Evolutionary conservation across 176 grass and related monocot genomes (phyloP).

Genomic region (Canna indica): DNA sequence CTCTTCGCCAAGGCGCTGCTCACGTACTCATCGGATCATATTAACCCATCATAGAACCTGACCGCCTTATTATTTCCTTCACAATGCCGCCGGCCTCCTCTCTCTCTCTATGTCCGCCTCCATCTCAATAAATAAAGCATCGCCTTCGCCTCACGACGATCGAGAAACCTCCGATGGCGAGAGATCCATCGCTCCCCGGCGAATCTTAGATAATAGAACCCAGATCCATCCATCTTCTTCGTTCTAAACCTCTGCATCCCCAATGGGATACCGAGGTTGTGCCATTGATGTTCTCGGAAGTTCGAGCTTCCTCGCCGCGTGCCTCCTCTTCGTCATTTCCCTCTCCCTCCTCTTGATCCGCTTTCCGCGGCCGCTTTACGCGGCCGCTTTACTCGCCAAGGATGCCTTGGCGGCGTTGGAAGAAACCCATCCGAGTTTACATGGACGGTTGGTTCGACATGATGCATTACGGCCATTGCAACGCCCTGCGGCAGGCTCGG

Average conservation of each 20-base stretch:
- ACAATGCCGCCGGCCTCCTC: neutral
- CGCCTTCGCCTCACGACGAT: neutral
- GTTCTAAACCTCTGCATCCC: neutral
- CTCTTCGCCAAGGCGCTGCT: too few relatives aligned
- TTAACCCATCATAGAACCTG: neutral
- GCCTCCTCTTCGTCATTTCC: constrained; percentile 45
- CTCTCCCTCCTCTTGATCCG: constrained; percentile 35
- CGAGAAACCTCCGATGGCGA: constrained; percentile 28
- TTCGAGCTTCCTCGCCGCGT: constrained; percentile 37
- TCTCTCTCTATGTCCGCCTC: neutral
- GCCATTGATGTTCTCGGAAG: constrained; percentile 3
- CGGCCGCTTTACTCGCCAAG: constrained; percentile 16
- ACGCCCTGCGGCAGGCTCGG: constrained; percentile 71
- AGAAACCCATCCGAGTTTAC: constrained; percentile 66
- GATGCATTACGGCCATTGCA: constrained; percentile 98
- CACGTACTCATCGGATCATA: too few relatives aligned
- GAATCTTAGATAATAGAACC: neutral
- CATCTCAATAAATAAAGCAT: too few relatives aligned
- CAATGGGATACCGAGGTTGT: constrained; percentile 30
- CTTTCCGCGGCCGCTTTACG: too few relatives aligned
- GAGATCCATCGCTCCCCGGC: neutral
- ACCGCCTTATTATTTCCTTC: neutral
- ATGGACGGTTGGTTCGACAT: constrained; percentile 99
- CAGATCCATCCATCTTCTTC: constrained; percentile 12
- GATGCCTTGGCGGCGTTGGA: constrained; percentile 8